Evolutionary conservation across 2,329 filamentous ascomycete species (phyloP).

Genomic region (Metarhizium brunneum): DNA sequence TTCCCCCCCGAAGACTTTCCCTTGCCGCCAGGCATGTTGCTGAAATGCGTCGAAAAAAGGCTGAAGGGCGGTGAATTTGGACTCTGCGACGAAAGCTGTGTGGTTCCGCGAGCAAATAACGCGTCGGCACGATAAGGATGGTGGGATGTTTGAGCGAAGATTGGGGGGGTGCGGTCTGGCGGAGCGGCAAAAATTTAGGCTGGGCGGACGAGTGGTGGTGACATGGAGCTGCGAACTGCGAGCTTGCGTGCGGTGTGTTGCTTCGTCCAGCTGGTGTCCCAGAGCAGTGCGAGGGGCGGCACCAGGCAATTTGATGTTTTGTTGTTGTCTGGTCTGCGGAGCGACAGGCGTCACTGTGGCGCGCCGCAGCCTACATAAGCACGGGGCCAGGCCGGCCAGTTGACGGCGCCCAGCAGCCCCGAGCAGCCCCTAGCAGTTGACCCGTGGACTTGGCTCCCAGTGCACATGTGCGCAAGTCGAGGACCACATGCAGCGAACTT

Average conservation of each 20-base stretch:
- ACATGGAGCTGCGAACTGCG: neutral
- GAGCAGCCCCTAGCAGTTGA: no score
- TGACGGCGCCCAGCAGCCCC: no score
- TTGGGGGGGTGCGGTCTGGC: slow-evolving; percentile 5
- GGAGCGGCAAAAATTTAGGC: slow-evolving; percentile 14
- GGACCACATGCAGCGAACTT: no score
- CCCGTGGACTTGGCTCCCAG: no score
- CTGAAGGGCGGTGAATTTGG: neutral
- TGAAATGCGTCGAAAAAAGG: slow-evolving; percentile 1
- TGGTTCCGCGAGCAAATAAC: slow-evolving; percentile 2
- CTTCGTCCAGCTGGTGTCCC: neutral
- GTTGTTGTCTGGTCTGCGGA: slow-evolving; percentile 1
- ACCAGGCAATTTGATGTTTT: neutral
- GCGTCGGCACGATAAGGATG: neutral
- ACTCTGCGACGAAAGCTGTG: neutral
- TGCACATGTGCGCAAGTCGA: no score
- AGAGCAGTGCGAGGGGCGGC: neutral
- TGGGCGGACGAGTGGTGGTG: neutral
- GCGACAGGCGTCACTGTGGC: neutral
- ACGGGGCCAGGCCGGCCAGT: no score
- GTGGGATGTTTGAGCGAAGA: slow-evolving; percentile 6
- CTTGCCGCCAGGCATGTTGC: slow-evolving; percentile 72
- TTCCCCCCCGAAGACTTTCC: slow-evolving; percentile 88
- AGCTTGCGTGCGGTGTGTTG: neutral
- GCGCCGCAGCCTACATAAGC: neutral